Base-by-base conservation (phyloP, 768 basidiomycete species). In the Myochromella boudieri region DNA sequence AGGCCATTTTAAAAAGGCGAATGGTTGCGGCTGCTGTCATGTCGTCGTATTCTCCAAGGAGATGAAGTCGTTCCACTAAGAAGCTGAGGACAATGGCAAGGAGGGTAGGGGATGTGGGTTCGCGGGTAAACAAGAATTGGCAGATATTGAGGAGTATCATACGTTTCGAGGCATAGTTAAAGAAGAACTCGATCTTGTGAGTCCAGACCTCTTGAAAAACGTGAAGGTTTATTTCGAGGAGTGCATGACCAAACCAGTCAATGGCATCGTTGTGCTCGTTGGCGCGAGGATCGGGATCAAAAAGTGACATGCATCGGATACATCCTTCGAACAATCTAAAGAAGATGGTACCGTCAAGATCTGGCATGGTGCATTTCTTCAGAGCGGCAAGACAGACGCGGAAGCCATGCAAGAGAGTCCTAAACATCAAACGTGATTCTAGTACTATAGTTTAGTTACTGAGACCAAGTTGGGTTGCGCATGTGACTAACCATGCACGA, bases 171-270 rank as follows among this genome's bases (percentile, higher is more conserved):
- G 85, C 81, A 53, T 80, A 80, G 55, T 87, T 78, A 63, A 97
- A 87, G 71, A 95, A 97, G 63, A 94, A 87, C 21, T 84, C 85
- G 69, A 98, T 87, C 62, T 92, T 87, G 61, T 83, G 84, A 27
- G 89, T 92, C 93, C 95, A 95, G 25, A 97, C 90, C 68, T 97
- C 93, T 64, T 95, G 89, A 63, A 97, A 95, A 50, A 95, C 87
- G 59, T 95, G 91, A 6, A 89, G 74, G 59, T 97, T 89, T 57
- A 95, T 80, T 62, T 94, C 89, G 28, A 82, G 66, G 34, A 95
- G 77, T 32, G 88, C 82, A 18, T 81, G 78, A 4, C 80, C 83
- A 49, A 97, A 81, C 76, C 85, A 84, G 47, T 99, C 95, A 58
- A 93, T 78, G 4, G 85, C 84, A 60, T 97, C 94, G 42, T 84